Percentiles rank a stretch among this genome's conserved stretches.
Conservation (phyloP, 2,329 filamentous ascomycete genomes). For the Calonectria pauciramosa region DNA sequence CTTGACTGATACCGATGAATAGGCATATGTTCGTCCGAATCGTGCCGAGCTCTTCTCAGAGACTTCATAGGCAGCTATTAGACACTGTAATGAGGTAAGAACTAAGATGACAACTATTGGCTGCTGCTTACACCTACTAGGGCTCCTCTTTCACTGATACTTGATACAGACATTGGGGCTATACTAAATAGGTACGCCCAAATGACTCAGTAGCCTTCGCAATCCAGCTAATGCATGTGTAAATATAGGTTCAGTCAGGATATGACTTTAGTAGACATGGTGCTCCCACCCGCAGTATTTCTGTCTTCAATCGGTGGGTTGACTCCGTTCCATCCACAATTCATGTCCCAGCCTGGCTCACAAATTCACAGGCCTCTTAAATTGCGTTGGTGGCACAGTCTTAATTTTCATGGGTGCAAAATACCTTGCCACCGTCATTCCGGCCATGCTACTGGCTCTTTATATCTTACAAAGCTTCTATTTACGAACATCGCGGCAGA, state of each 20-base stretch:
- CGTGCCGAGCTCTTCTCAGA: conserved; percentile 45
- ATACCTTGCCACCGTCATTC: background rate
- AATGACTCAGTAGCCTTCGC: too few species aligned
- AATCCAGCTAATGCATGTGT: background rate
- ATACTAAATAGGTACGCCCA: conserved; percentile 45
- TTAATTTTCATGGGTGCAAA: background rate
- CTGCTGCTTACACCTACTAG: background rate
- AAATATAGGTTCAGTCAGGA: background rate
- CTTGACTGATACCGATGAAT: background rate
- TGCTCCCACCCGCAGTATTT: background rate
- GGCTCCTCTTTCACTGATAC: conserved; percentile 31
- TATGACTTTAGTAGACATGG: background rate
- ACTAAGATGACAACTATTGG: background rate
- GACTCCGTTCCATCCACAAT: background rate
- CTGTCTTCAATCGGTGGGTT: background rate
- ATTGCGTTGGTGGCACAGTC: background rate
- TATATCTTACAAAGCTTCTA: conserved; percentile 69
- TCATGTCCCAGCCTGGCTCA: background rate
- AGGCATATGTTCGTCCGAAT: background rate
- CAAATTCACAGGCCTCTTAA: background rate
- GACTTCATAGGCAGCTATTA: conserved; percentile 52
- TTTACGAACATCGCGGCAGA: conserved; percentile 69
- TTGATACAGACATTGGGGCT: conserved; percentile 54
- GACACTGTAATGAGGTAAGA: conserved; percentile 47
- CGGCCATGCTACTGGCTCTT: background rate